Evolutionary conservation across 768 basidiomycete species (phyloP), one percentile per base, ranked within the genome.

Genomic region (Galerina sulciceps): DNA sequence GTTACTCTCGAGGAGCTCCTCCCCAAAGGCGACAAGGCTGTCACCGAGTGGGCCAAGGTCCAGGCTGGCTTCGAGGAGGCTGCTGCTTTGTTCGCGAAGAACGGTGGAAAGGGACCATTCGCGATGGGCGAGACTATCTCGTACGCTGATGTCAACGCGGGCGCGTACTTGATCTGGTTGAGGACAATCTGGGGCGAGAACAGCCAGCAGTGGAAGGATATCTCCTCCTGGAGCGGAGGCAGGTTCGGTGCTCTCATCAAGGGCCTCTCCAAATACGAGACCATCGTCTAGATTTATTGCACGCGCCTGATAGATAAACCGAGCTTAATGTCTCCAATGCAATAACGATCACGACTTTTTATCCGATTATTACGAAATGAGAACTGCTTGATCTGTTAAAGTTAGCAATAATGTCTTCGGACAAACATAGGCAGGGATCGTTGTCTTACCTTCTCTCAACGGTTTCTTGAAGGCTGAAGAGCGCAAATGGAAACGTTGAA

Each of bases 131-230:
- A 71, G 2, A 60, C 45, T 0, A 31, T 31, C 26, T 31, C 26
- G 1, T 31, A 31, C 26, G 26, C 26, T 31, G 26, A 31, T 8
- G 26, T 31, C 26, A 31, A 31, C 26, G 26, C 26, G 5, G 26
- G 26, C 26, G 26, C 26, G 26, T 67, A 59, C 26, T 26, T 77
- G 6, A 26, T 67, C 0, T 74, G 72, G 71, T 34, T 68, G 17
- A 73, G 64, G 57, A 58, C 49, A 20, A 20, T 74, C 2, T 68
- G 66, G 50, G 73, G 74, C 4, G 68, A 70, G 35, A 68, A 73
- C 6, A 75, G 74, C 51, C 55, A 55, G 44, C 67, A 73, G 59
- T 80, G 76, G 77, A 67, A 68, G 26, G 64, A 69, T 11, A 49
- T 79, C 23, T 59, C 53, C 44, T 31, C 43, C 2, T 61, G 50